Evolutionary conservation across 106 monocot genomes (phyloP), one percentile per base, ranked within the genome.

Genomic region (Dioscorea zingiberensis): DNA sequence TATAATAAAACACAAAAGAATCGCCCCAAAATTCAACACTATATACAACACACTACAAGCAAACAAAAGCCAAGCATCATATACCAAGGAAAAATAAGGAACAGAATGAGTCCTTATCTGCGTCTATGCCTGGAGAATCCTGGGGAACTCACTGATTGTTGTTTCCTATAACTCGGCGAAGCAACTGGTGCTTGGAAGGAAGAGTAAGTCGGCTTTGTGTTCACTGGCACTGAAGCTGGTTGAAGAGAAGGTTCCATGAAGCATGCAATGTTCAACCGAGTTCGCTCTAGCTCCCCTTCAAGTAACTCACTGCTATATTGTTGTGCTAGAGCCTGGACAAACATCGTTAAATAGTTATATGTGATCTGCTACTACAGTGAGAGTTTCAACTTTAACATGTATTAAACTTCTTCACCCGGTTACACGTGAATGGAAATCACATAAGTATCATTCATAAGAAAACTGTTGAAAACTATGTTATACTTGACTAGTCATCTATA

Each of bases 201-300:
- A 24, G 73, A 49, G 55, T 71, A 69, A 58, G 69, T 48, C n/a
- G 79, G 51, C 38, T 77, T 82, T 49, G 68, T 10, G 2, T 73
- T 54, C 23, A 38, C 55, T 11, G 81, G 69, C 2, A 69, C 53
- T 19, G 65, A 30, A 24, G 21, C 79, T 28, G 83, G 80, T 18
- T 70, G 89, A 48, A 73, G 80, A 29, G 84, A 80, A 1, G 84
- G 62, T 28, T 92, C 92, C 78, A 86, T 89, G 76, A 98, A 98
- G 73, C 97, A 98, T 2, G 77, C 75, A 46, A 98, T 86, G 69
- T 98, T 98, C 58, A 98, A 71, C n/a, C 93, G 88, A n/a, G 98
- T 93, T 68, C 93, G 84, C 67, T 89, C 98, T 27, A 98, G 76
- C 60, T 98, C 98, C 26, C 68, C 80, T 46, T 84, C 82, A 23